Conservation (phyloP, 495 filamentous ascomycete species). For the Acidomyces sp. region DNA sequence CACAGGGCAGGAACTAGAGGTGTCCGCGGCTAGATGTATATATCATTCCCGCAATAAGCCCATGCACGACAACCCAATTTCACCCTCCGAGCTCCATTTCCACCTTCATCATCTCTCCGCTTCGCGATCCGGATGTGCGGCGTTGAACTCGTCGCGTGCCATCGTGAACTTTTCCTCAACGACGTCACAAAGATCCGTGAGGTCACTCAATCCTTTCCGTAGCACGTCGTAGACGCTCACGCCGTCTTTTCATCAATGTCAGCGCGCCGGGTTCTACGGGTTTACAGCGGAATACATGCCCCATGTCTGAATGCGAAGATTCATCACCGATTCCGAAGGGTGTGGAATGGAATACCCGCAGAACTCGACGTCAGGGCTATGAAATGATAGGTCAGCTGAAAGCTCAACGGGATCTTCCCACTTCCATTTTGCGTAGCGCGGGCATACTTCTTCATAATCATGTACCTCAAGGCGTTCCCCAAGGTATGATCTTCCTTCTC, state of each 20-base stretch:
- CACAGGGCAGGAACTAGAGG: constrained; percentile 21
- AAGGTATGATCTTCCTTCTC: constrained; percentile 85
- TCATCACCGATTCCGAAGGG: constrained; percentile 92
- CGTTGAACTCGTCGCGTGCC: constrained; percentile 51
- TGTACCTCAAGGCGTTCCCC: constrained; percentile 82
- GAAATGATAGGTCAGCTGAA: constrained; percentile 4
- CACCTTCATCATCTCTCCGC: constrained; percentile 1
- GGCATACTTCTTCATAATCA: constrained; percentile 95
- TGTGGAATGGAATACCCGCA: constrained; percentile 97
- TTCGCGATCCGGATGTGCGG: constrained; percentile 16
- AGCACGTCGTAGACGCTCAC: constrained; percentile 72
- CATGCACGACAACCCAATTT: neutral
- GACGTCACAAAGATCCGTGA: constrained; percentile 84
- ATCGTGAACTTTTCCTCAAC: constrained; percentile 71
- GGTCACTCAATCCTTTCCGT: constrained; percentile 74
- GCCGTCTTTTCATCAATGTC: constrained; percentile 39
- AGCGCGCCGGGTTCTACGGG: neutral
- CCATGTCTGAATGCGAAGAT: constrained; percentile 89
- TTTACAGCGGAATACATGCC: constrained; percentile 40
- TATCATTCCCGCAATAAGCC: constrained; percentile 6
- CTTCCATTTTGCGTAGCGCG: neutral
- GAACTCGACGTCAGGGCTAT: constrained; percentile 85
- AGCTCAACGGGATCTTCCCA: neutral
- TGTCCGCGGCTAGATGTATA: constrained; percentile 16
- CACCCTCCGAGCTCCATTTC: neutral